Percentiles rank a stretch among this genome's conserved stretches.
phyloP scores from a whole-genome alignment of 2,329 filamentous ascomycete genomes.

The Nectriaceae sp. region DNA sequence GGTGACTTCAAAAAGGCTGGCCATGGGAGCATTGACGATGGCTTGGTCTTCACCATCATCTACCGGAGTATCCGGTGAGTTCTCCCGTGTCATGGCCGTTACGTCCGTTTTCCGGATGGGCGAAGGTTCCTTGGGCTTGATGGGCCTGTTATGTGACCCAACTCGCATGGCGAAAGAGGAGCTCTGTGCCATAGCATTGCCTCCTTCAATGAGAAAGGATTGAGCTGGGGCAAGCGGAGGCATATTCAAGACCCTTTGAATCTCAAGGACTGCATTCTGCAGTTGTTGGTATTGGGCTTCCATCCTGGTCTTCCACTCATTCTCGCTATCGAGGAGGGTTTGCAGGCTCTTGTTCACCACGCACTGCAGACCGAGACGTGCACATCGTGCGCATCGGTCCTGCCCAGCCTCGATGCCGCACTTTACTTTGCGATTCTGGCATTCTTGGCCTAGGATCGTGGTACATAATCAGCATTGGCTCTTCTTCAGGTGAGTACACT shows the following conservation, averaged over 20 bases:
- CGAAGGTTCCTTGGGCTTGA: background rate
- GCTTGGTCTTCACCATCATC: slow-evolving; percentile 27
- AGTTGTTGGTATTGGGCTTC: slow-evolving; percentile 29
- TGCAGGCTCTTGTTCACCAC: slow-evolving; percentile 58
- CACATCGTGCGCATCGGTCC: slow-evolving; percentile 49
- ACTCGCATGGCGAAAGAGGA: too few relatives aligned
- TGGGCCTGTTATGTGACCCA: background rate
- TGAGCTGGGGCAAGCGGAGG: slow-evolving; percentile 1
- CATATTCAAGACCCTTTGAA: slow-evolving; percentile 25
- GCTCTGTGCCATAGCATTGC: background rate
- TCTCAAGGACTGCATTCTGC: slow-evolving; percentile 27
- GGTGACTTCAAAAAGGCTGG: slow-evolving; percentile 35
- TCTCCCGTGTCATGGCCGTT: slow-evolving; percentile 36
- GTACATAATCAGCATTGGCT: background rate
- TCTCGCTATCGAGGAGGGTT: slow-evolving; percentile 55
- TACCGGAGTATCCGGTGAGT: slow-evolving; percentile 27
- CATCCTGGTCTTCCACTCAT: slow-evolving; percentile 41
- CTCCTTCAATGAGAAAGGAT: background rate
- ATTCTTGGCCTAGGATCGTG: slow-evolving; percentile 40
- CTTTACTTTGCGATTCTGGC: slow-evolving; percentile 56
- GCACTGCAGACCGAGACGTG: slow-evolving; percentile 51
- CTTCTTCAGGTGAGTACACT: too few relatives aligned
- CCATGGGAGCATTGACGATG: slow-evolving; percentile 35
- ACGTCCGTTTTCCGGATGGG: slow-evolving; percentile 9
- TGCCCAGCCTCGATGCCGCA: slow-evolving; percentile 50